Evolutionary conservation across 2,329 filamentous ascomycete species (phyloP).

Genomic region (Calycina herbarum): DNA sequence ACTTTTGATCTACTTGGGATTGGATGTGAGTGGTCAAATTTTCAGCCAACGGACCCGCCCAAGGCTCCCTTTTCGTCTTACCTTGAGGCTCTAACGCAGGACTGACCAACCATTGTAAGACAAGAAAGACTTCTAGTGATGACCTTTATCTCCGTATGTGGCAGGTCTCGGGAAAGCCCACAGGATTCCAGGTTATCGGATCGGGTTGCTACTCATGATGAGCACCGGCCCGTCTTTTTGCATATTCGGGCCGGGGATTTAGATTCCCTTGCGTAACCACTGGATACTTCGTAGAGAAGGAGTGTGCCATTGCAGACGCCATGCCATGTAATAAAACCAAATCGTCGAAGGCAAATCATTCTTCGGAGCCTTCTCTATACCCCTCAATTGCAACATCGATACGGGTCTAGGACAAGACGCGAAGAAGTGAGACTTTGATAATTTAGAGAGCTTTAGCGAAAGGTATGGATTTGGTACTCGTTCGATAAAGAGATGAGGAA

Average conservation of each 20-base stretch:
- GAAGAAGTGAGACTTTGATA: not conserved
- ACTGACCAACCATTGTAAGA: too few relatives aligned
- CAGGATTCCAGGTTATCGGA: not conserved
- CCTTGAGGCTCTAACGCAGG: too few relatives aligned
- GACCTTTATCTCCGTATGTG: too few relatives aligned
- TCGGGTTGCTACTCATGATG: not conserved
- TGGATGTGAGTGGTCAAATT: too few relatives aligned
- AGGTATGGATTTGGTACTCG: not conserved
- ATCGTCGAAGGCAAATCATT: not conserved
- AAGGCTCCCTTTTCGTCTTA: too few relatives aligned
- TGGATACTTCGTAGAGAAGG: not conserved
- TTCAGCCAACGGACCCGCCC: too few relatives aligned
- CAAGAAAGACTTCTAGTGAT: too few relatives aligned
- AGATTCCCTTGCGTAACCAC: not conserved
- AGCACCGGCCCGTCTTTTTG: not conserved
- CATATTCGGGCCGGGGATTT: not conserved
- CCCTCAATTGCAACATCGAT: not conserved
- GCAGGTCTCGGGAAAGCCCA: too few relatives aligned
- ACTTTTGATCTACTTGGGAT: not conserved
- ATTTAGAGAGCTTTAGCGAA: not conserved
- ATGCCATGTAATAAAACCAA: not conserved
- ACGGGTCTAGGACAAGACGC: not conserved
- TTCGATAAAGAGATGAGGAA: not conserved
- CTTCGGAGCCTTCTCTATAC: not conserved
- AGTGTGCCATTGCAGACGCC: conserved; percentile 1